These are phyloP conservation scores for Gossypium anomalum DNA, from an alignment of 345 rosid species.

Conservation along the genomic window DNA sequence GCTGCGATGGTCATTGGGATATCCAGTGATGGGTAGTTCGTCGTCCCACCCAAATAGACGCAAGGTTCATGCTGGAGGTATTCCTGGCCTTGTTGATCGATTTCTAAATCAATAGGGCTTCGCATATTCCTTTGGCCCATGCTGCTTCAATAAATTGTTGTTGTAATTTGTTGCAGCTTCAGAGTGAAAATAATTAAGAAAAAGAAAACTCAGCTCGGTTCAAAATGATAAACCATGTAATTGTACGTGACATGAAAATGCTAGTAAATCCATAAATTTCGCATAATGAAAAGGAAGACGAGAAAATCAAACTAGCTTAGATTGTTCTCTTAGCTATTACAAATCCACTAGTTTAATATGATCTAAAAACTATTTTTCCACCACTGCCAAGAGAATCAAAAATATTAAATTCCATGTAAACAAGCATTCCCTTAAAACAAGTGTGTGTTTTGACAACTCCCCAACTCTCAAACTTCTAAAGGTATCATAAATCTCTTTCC, in stretches of 20 bases:
- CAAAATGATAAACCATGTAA: constrained; percentile 6
- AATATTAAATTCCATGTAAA: not conserved
- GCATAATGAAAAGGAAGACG: not conserved
- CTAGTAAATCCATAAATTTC: not conserved
- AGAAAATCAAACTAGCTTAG: not conserved
- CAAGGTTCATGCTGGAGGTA: constrained; percentile 46
- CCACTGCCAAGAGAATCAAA: not conserved
- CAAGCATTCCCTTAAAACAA: constrained; percentile 7
- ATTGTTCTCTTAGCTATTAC: not conserved
- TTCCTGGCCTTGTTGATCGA: constrained; percentile 44
- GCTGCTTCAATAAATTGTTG: constrained; percentile 17
- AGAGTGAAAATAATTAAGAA: constrained; percentile 14
- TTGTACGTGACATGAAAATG: too few species aligned
- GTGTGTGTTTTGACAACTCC: not conserved
- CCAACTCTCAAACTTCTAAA: not conserved
- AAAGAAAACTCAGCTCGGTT: constrained; percentile 5
- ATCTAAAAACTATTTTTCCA: not conserved
- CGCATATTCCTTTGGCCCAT: constrained; percentile 56
- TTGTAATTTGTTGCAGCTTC: constrained; percentile 29
- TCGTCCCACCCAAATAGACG: constrained; percentile 39
- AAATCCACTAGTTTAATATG: not conserved
- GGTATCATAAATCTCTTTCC: not conserved
- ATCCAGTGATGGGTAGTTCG: constrained; percentile 49
- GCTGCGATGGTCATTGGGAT: constrained; percentile 32
- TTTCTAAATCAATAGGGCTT: constrained; percentile 45